Conservation (phyloP, 495 filamentous ascomycete species). For the Aspergillus leporis region DNA sequence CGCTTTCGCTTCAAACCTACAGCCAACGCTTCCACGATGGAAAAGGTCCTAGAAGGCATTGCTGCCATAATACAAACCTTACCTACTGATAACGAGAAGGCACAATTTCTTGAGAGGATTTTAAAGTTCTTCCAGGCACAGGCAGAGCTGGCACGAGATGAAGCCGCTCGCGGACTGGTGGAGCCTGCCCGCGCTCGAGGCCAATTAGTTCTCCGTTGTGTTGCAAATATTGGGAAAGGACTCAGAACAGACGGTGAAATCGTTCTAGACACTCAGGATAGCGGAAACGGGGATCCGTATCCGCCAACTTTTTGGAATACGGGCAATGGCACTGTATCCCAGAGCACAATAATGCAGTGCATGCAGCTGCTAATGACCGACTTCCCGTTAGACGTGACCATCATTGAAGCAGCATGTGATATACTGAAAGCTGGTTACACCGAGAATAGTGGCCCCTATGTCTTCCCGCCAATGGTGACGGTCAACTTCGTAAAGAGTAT, state of each 20-base stretch:
- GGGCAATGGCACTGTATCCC: conserved; percentile 53
- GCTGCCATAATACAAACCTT: conserved; percentile 82
- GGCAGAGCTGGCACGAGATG: conserved; percentile 36
- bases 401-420: conserved; percentile 74
- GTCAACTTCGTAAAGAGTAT: conserved; percentile 70
- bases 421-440: conserved; percentile 78
- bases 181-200: conserved; percentile 55
- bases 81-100: conserved; percentile 60
- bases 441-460: conserved; percentile 77
- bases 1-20: conserved; percentile 59
- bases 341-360: conserved; percentile 58
- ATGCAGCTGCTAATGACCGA: conserved; percentile 50
- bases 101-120: conserved; percentile 61
- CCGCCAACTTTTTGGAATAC: conserved; percentile 60
- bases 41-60: conserved; percentile 79
- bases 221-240: conserved; percentile 77
- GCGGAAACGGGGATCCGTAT: conserved; percentile 35
- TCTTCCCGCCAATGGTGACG: conserved; percentile 66
- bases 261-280: conserved; percentile 62
- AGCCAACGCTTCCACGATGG: conserved; percentile 71
- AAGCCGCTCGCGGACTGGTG: conserved; percentile 34
- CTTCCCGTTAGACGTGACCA: conserved; percentile 62
- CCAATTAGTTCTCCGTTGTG: conserved; percentile 67
- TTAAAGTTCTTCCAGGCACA: conserved; percentile 58
- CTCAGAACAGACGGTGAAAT: conserved; percentile 71